Evolutionary conservation across 805 yeast genomes (phyloP).

Genomic region (Clavispora asparagi): DNA sequence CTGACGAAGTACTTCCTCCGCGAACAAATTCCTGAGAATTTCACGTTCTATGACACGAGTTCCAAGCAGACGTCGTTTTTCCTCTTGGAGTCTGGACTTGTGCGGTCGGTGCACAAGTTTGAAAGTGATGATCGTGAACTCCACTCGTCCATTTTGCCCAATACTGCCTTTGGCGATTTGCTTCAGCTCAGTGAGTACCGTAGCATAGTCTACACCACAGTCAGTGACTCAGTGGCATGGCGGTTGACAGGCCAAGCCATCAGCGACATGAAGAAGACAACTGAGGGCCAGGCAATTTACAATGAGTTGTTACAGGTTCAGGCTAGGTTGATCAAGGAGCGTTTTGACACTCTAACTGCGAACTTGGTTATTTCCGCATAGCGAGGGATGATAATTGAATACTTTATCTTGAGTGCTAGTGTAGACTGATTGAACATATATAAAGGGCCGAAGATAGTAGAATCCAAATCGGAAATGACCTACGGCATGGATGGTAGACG

Average conservation of each 20-base stretch:
- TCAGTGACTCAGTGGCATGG: conserved; percentile 67
- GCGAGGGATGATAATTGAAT: neutral
- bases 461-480: too few species aligned
- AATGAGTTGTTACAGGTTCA: conserved; percentile 62
- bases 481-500: too few species aligned
- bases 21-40: conserved; percentile 43
- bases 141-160: conserved; percentile 52
- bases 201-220: conserved; percentile 47
- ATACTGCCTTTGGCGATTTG: conserved; percentile 69
- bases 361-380: conserved; percentile 63
- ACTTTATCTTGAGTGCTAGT: too few species aligned
- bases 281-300: conserved; percentile 46
- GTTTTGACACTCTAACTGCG: conserved; percentile 73
- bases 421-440: too few species aligned
- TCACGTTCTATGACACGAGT: conserved; percentile 42
- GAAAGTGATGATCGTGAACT: conserved; percentile 35
- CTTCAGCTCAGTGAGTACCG: conserved; percentile 30
- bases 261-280: conserved; percentile 38
- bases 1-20: conserved; percentile 49
- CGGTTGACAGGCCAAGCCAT: conserved; percentile 46
- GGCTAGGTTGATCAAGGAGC: conserved; percentile 57
- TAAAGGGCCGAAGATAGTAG: too few species aligned
- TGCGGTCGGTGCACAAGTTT: conserved; percentile 32
- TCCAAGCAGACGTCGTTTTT: conserved; percentile 49
- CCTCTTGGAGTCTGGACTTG: conserved; percentile 45